Percentiles rank a stretch among this genome's conserved stretches.
These are phyloP conservation scores for Aspergillus nomiae DNA, from an alignment of 2,329 filamentous ascomycete genomes.

Conservation along the genomic window DNA sequence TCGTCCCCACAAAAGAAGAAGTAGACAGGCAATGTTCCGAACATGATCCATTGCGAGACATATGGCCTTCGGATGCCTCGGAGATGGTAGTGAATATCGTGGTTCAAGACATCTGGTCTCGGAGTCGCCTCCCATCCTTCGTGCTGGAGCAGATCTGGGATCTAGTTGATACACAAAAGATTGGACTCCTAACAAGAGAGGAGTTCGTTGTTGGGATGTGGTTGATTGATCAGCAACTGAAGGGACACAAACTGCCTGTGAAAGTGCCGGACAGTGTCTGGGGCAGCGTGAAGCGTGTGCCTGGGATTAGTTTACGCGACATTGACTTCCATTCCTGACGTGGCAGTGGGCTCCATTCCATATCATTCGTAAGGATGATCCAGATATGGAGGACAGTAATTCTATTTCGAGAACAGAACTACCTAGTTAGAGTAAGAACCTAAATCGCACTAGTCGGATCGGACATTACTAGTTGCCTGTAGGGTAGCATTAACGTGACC, in stretches of 20 bases:
- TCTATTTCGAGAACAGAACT: not conserved
- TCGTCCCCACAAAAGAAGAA: slow-evolving; percentile 27
- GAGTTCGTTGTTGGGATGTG: slow-evolving; percentile 55
- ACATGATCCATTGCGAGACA: slow-evolving; percentile 14
- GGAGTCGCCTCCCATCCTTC: slow-evolving; percentile 44
- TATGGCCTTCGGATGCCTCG: slow-evolving; percentile 28
- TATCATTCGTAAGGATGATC: not conserved
- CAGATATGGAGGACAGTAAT: not conserved
- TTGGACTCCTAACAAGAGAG: slow-evolving; percentile 43
- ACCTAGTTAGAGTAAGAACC: not conserved
- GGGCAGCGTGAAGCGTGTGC: slow-evolving; percentile 46
- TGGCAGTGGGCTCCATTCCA: not conserved
- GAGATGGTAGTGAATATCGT: slow-evolving; percentile 50
- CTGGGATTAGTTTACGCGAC: slow-evolving; percentile 37
- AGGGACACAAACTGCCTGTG: slow-evolving; percentile 49
- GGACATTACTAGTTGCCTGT: not conserved
- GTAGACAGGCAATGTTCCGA: slow-evolving; percentile 12
- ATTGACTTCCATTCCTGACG: not conserved
- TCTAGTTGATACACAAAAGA: slow-evolving; percentile 43
- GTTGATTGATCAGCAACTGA: slow-evolving; percentile 52
- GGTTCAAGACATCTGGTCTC: slow-evolving; percentile 52
- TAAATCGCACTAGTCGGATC: not conserved
- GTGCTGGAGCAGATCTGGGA: slow-evolving; percentile 50
- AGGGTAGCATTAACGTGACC: not conserved
- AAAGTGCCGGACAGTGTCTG: slow-evolving; percentile 51